These are phyloP conservation scores for Phytophthora lateralis DNA, from an alignment of 352 stramenopile genomes.

Conservation along the genomic window DNA sequence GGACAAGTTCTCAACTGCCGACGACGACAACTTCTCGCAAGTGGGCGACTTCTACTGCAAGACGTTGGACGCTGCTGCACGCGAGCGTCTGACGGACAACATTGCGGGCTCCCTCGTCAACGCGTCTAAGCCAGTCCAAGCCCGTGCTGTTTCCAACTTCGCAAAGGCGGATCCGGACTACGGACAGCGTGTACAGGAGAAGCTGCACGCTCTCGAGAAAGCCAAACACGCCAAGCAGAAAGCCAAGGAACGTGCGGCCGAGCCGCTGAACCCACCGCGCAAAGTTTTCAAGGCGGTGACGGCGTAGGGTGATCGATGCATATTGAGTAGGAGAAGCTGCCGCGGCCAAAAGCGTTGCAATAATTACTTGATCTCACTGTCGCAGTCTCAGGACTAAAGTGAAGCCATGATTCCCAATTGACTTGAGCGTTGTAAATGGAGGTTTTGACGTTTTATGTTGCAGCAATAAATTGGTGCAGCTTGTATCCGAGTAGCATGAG, in stretches of 20 bases:
- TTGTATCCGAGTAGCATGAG: neutral
- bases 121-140: slow-evolving; percentile 81
- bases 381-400: no score
- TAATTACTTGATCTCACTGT: no score
- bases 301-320: neutral
- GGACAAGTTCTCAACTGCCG: slow-evolving; percentile 74
- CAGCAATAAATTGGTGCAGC: no score
- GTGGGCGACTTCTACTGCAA: slow-evolving; percentile 83
- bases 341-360: no score
- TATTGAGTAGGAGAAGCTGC: neutral
- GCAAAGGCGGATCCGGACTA: slow-evolving; percentile 86
- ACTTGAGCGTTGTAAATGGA: no score
- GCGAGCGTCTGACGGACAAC: slow-evolving; percentile 86
- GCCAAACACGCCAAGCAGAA: slow-evolving; percentile 19
- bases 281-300: slow-evolving; percentile 34
- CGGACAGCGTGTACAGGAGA: slow-evolving; percentile 79
- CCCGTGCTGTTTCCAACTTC: slow-evolving; percentile 89
- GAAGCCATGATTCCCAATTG: no score
- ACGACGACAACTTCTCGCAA: slow-evolving; percentile 93
- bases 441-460: no score
- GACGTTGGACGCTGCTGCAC: slow-evolving; percentile 63
- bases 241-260: slow-evolving; percentile 7
- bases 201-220: slow-evolving; percentile 53
- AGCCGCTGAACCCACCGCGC: slow-evolving; percentile 62
- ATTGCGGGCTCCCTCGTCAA: slow-evolving; percentile 85